phyloP scores from a whole-genome alignment of 345 rosid genomes.

The Murraya koenigii region DNA sequence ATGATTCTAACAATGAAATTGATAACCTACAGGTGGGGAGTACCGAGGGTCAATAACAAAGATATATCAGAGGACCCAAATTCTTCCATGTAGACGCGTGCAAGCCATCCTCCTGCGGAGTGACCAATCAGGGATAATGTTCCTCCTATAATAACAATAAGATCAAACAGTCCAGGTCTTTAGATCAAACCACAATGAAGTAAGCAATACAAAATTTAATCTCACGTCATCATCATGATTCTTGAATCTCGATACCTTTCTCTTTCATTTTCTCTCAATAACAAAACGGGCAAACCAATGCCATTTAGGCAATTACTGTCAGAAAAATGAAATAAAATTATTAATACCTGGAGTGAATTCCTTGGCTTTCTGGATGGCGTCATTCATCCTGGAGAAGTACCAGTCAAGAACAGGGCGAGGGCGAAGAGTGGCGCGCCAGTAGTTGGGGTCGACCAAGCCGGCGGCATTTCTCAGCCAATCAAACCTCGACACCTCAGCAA shows the following conservation, averaged over 20 bases:
- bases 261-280: too few species aligned
- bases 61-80: constrained; percentile 58
- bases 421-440: constrained; percentile 87
- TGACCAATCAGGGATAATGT: constrained; percentile 78
- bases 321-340: too few species aligned
- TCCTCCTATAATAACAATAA: constrained; percentile 43
- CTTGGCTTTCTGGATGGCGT: constrained; percentile 75
- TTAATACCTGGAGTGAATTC: constrained; percentile 3
- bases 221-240: background rate
- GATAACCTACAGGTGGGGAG: constrained; percentile 89
- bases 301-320: too few species aligned
- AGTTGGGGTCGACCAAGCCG: constrained; percentile 74
- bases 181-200: background rate
- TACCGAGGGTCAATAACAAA: constrained; percentile 85
- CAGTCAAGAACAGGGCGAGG: constrained; percentile 98
- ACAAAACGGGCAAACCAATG: background rate
- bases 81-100: constrained; percentile 87
- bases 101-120: constrained; percentile 99
- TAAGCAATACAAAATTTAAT: background rate
- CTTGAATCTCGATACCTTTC: too few species aligned
- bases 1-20: background rate
- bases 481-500: constrained; percentile 69
- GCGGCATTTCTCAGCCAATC: constrained; percentile 97
- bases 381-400: constrained; percentile 68
- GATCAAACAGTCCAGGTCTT: constrained; percentile 5